Evolutionary conservation across 2,329 filamentous ascomycete species (phyloP).

Genomic region (Stagonosporopsis chrysanthemi): DNA sequence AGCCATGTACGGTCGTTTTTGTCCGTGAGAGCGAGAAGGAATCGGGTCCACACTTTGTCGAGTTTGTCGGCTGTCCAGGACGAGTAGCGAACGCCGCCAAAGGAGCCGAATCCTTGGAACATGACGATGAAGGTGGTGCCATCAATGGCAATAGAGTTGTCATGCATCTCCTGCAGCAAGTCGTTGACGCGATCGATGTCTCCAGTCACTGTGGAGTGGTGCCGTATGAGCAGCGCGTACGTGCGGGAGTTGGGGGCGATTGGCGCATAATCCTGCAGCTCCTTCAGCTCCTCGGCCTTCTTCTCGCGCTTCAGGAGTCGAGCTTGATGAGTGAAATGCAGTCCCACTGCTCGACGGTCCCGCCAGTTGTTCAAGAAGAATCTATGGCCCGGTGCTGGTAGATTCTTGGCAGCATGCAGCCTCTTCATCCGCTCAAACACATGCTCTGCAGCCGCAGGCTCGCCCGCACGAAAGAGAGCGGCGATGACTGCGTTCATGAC

Average conservation of each 20-base stretch:
- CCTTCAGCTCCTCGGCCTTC: constrained; percentile 63
- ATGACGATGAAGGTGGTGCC: constrained; percentile 80
- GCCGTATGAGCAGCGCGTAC: constrained; percentile 78
- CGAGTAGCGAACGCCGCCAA: constrained; percentile 71
- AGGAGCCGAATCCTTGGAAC: constrained; percentile 79
- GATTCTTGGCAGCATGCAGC: constrained; percentile 55
- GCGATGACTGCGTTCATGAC: constrained; percentile 87
- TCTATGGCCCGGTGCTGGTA: constrained; percentile 33
- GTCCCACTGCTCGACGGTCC: constrained; percentile 53
- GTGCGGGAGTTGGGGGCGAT: constrained; percentile 79
- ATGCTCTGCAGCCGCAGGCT: constrained; percentile 77
- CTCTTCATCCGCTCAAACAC: constrained; percentile 86
- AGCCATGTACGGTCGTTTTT: constrained; percentile 39
- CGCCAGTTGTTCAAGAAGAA: constrained; percentile 52
- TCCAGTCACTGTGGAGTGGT: constrained; percentile 74
- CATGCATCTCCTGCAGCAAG: constrained; percentile 81
- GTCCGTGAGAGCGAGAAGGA: constrained; percentile 29
- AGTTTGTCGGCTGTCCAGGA: constrained; percentile 78
- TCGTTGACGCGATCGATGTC: constrained; percentile 74
- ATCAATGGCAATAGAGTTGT: constrained; percentile 70
- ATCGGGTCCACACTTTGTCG: constrained; percentile 51
- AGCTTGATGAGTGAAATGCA: constrained; percentile 56
- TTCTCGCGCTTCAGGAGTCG: constrained; percentile 49
- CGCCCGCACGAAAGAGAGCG: constrained; percentile 77
- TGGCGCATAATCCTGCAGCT: constrained; percentile 70